Evolutionary conservation across 805 yeast species (phyloP).

Genomic region (Groenewaldozyma tartarivorans): DNA sequence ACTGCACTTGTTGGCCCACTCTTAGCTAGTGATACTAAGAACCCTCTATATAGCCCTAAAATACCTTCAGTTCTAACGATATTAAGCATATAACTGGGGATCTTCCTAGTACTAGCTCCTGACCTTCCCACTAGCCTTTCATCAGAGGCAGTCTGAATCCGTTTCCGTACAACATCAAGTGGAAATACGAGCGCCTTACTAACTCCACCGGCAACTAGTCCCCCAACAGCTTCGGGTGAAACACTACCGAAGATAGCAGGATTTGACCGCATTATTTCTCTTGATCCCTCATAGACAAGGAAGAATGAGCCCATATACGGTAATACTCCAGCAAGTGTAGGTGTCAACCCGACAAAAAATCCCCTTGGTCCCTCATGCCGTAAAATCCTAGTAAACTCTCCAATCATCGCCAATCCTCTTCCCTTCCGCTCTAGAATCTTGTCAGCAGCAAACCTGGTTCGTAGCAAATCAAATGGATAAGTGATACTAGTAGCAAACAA

Average conservation of each 20-base stretch:
- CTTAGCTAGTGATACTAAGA: conserved; percentile 59
- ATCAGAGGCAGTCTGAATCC: conserved; percentile 50
- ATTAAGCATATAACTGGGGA: conserved; percentile 20
- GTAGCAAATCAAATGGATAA: conserved; percentile 82
- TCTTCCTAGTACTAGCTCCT: background rate
- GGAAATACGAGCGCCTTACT: conserved; percentile 78
- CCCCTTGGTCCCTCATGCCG: conserved; percentile 36
- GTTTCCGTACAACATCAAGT: conserved; percentile 68
- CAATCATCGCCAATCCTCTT: background rate
- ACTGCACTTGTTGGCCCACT: conserved; percentile 65
- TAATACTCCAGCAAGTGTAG: conserved; percentile 53
- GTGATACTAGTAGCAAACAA: conserved; percentile 59
- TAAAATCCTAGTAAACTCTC: conserved; percentile 23
- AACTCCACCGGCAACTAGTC: conserved; percentile 65
- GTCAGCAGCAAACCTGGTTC: conserved; percentile 79
- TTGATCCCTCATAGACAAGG: conserved; percentile 46
- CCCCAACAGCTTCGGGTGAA: conserved; percentile 44
- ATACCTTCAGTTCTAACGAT: conserved; percentile 51
- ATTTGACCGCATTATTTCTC: conserved; percentile 26
- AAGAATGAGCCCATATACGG: conserved; percentile 69
- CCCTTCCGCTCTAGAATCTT: background rate
- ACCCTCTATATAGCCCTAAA: conserved; percentile 65
- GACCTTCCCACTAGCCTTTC: background rate
- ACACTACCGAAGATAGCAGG: conserved; percentile 11
- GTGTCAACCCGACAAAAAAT: conserved; percentile 38